phyloP scores from a whole-genome alignment of 176 grass and related monocot genomes.

The Leersia perrieri region DNA sequence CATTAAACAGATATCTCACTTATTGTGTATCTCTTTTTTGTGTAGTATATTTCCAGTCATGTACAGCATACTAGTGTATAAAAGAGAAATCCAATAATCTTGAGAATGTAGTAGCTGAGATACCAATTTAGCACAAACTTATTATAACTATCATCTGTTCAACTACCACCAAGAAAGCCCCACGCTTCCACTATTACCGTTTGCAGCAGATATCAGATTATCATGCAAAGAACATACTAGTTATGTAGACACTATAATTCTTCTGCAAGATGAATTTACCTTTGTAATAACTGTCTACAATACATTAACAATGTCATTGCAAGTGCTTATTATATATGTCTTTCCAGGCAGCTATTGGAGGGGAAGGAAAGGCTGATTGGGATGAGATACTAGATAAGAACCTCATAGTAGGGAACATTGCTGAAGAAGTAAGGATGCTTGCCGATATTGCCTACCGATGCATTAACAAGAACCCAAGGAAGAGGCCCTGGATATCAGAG shows the following conservation, averaged over 20 bases:
- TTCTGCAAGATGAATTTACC: neutral
- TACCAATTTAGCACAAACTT: neutral
- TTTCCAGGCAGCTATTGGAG: conserved; percentile 79
- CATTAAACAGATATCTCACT: neutral
- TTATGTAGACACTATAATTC: neutral
- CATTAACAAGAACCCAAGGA: conserved; percentile 77
- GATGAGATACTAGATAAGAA: conserved; percentile 85
- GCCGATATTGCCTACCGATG: conserved; percentile 82
- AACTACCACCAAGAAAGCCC: neutral
- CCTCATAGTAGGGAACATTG: conserved; percentile 47
- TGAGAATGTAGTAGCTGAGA: neutral
- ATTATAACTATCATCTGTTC: neutral
- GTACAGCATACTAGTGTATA: neutral
- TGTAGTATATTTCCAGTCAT: neutral
- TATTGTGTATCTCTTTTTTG: neutral
- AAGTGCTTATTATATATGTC: neutral
- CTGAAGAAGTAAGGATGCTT: conserved; percentile 70
- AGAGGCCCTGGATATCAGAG: conserved; percentile 79
- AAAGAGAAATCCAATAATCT: neutral
- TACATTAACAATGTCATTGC: neutral
- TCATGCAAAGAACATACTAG: neutral
- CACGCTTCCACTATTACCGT: neutral
- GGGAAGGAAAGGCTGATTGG: conserved; percentile 77
- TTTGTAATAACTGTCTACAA: neutral
- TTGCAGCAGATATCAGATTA: neutral